Evolutionary conservation across 1,284 basidiomycete species (phyloP), one percentile per base, ranked within the genome.

Genomic region (Fistulina hepatica): DNA sequence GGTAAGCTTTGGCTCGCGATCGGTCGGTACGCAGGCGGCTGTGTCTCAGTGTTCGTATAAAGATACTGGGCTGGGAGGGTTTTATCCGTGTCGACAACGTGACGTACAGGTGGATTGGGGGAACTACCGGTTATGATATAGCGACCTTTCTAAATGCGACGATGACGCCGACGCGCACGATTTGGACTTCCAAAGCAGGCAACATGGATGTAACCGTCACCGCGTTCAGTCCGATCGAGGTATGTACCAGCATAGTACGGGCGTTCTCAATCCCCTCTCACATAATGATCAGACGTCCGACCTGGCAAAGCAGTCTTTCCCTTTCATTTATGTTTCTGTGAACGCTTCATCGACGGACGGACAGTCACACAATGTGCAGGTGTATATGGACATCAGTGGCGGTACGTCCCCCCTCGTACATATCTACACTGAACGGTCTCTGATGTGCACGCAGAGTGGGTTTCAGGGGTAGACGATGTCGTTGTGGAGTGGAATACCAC

Each of bases 161-260:
- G 23, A 44, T 60, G 33, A 67, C 64, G 1, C 57, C 64, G 5
- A 67, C 66, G 3, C 52, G 55, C 19, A 56, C 51, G 6, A 52
- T 55, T 5, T 55, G 61, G 34, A 53, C 52, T 8, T 45, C 62
- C n/a, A 32, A 52, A 4, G 63, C 63, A n/a, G 63, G 61, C 10
- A 47, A 54, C 13, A 50, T 66, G 28, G 41, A 48, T n/a, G 44
- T 67, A 8, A 66, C 56, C 31, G 51, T 57, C 15, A 63, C 59
- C 3, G 64, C 57, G 39, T 42, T 62, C 5, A 61, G 53, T 45
- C 65, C 63, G 9, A 58, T 66, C 11, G 63, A 66, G 52, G 62
- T 64, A 23, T 19, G 42, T 16, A 0, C 22, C 7, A 6, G 21
- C 21, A n/a, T 30, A 3, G 33, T 32, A n/a, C 7, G n/a, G 17